These are phyloP conservation scores for Pseudogymnoascus sp. DNA, from an alignment of 2,329 filamentous ascomycete species.

Conservation along the genomic window DNA sequence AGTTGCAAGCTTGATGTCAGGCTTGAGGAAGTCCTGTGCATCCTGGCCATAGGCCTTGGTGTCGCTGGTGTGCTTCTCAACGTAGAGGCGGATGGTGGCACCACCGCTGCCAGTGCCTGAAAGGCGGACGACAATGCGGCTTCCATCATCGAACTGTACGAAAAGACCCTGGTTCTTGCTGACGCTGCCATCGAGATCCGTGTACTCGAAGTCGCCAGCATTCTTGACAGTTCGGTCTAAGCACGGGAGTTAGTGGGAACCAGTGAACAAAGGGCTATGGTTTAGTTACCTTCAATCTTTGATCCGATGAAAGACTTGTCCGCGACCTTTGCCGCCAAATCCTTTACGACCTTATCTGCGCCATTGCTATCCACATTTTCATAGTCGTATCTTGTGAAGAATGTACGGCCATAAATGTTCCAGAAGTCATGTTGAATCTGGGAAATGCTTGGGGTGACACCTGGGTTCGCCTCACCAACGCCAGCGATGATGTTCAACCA, in stretches of 20 bases:
- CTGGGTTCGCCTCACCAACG: constrained; percentile 73
- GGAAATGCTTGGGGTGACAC: constrained; percentile 81
- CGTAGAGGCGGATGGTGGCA: constrained; percentile 92
- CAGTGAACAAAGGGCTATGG: constrained; percentile 17
- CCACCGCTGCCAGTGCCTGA: constrained; percentile 93
- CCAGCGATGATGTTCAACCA: constrained; percentile 99
- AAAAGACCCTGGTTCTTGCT: constrained; percentile 94
- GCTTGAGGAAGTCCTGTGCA: constrained; percentile 89
- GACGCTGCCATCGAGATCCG: constrained; percentile 93
- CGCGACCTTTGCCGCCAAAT: constrained; percentile 71
- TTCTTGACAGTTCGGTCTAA: constrained; percentile 71
- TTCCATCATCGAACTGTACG: constrained; percentile 88
- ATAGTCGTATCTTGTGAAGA: constrained; percentile 99
- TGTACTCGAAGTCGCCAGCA: constrained; percentile 96
- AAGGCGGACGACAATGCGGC: constrained; percentile 87
- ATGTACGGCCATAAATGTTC: constrained; percentile 90
- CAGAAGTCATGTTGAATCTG: constrained; percentile 98
- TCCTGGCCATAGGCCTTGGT: constrained; percentile 69
- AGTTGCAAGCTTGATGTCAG: constrained; percentile 79
- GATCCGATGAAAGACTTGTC: constrained; percentile 72
- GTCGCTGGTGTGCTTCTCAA: constrained; percentile 90
- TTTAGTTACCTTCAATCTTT: constrained; percentile 56
- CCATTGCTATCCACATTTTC: constrained; percentile 89
- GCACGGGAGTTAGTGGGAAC: background rate
- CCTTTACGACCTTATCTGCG: constrained; percentile 80